Percentiles rank a stretch among this genome's conserved stretches.
Evolutionary conservation across 257 asterid species (phyloP).

Genomic region (Ilex aquifolium): DNA sequence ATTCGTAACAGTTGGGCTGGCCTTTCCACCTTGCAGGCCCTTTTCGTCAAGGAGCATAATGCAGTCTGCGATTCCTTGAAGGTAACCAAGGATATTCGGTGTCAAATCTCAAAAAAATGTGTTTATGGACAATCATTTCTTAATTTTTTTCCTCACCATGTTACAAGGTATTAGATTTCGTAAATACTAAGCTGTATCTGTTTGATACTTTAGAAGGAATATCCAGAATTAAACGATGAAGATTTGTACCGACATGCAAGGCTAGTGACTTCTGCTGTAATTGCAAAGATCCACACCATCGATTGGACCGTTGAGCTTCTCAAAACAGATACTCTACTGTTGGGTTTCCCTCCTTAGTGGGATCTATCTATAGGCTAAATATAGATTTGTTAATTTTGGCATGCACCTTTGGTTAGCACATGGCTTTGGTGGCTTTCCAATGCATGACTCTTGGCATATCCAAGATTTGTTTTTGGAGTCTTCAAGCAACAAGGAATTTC

Average conservation of each 20-base stretch:
- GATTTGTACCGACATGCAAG: conserved; percentile 49
- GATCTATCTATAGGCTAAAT: too few relatives aligned
- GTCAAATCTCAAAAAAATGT: too few relatives aligned
- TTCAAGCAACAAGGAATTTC: too few relatives aligned
- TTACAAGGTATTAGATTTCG: background rate
- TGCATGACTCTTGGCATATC: too few relatives aligned
- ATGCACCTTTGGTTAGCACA: too few relatives aligned
- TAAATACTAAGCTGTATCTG: background rate
- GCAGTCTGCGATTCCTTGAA: conserved; percentile 49
- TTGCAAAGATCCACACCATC: conserved; percentile 68
- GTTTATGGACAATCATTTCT: too few relatives aligned
- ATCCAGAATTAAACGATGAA: conserved; percentile 35
- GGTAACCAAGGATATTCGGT: conserved; percentile 11
- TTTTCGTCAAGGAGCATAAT: conserved; percentile 59
- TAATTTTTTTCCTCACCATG: too few relatives aligned
- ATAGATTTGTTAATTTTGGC: too few relatives aligned
- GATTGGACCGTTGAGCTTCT: conserved; percentile 77
- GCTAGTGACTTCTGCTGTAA: conserved; percentile 56
- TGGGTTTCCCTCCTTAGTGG: too few relatives aligned
- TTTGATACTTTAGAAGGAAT: conserved; percentile 28
- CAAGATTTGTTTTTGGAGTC: too few relatives aligned
- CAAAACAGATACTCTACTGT: conserved; percentile 37
- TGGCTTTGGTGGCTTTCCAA: too few relatives aligned
- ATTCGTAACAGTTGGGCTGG: conserved; percentile 67
- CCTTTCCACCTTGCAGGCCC: conserved; percentile 42